Evolutionary conservation across 345 rosid genomes (phyloP), one percentile per base, ranked within the genome.

Genomic region (Stellera chamaejasme): DNA sequence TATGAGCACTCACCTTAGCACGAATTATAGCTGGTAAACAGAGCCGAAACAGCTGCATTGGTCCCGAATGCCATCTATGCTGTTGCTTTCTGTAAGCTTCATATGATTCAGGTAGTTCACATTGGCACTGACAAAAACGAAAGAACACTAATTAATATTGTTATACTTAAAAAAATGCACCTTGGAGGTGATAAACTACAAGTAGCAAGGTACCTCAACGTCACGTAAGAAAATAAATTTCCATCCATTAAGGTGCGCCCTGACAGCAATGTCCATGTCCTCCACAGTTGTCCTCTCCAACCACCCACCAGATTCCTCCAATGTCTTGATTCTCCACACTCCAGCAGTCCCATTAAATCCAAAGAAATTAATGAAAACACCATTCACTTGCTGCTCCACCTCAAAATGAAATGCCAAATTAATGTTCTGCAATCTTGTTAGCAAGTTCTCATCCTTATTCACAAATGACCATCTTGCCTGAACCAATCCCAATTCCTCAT

Each of bases 341-440:
- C 97, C 97, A 41, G 97, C 97, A 50, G 97, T 90, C 46, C 97
- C 97, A 58, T 90, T 90, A 65, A 90, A 90, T 53, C 97, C 97
- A 41, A 90, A 90, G 80, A 90, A 90, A 64, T 87, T 84, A 54
- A 84, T 52, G 67, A 87, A 90, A 27, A 78, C 73, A 3, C 97
- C 80, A 66, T 90, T 90, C 55, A 90, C 97, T 73, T 90, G 97
- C 64, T 90, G 97, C 72, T 90, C 97, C 58, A 90, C 97, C 72
- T 90, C 96, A 43, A 90, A 90, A 71, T 90, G 97, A 69, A 90
- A 90, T 3, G 97, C 70, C 68, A 90, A 77, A 65, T 90, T 90
- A 61, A 90, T 74, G 68, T 82, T 81, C 77, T 90, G 97, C 68
- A 90, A 65, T 77, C 97, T 84, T 1, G 97, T 87, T 51, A 90